A percentile compares a stretch with the other conserved stretches of the same genome.
Conservation (phyloP, 1,139 yeast genomes). For the Candida sp. region DNA sequence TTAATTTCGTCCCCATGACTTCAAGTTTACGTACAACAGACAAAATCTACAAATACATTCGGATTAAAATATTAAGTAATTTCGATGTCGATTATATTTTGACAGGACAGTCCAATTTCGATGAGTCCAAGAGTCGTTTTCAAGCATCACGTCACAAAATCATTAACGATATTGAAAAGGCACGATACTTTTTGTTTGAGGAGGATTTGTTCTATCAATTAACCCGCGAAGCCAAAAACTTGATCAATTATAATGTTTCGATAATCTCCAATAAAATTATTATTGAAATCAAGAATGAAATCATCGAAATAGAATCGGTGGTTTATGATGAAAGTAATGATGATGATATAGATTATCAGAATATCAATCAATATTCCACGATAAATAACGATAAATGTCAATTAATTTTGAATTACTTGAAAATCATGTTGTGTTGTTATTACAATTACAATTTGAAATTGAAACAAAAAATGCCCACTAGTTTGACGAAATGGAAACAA, state of each 20-base stretch:
- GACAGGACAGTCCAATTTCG: slow-evolving; percentile 44
- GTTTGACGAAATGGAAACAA: slow-evolving; percentile 51
- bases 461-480: slow-evolving; percentile 45
- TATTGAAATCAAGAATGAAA: slow-evolving; percentile 63
- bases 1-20: slow-evolving; percentile 29
- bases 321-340: slow-evolving; percentile 44
- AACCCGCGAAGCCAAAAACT: slow-evolving; percentile 67
- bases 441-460: slow-evolving; percentile 49
- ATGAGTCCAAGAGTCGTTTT: slow-evolving; percentile 18
- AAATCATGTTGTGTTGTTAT: slow-evolving; percentile 59
- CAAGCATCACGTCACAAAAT: slow-evolving; percentile 23
- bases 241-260: slow-evolving; percentile 71
- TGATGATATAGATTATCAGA: slow-evolving; percentile 34
- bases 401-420: slow-evolving; percentile 48
- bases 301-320: slow-evolving; percentile 67
- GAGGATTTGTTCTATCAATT: slow-evolving; percentile 76
- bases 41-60: slow-evolving; percentile 39
- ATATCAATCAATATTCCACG: slow-evolving; percentile 27
- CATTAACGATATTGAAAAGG: slow-evolving; percentile 52
- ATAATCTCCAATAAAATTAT: slow-evolving; percentile 65
- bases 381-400: slow-evolving; percentile 47
- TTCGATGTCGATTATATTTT: slow-evolving; percentile 50
- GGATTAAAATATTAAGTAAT: slow-evolving; percentile 53
- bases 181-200: slow-evolving; percentile 76
- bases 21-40: slow-evolving; percentile 18